phyloP scores from a whole-genome alignment of 2,329 filamentous ascomycete genomes.

The Fusarium scirpi region DNA sequence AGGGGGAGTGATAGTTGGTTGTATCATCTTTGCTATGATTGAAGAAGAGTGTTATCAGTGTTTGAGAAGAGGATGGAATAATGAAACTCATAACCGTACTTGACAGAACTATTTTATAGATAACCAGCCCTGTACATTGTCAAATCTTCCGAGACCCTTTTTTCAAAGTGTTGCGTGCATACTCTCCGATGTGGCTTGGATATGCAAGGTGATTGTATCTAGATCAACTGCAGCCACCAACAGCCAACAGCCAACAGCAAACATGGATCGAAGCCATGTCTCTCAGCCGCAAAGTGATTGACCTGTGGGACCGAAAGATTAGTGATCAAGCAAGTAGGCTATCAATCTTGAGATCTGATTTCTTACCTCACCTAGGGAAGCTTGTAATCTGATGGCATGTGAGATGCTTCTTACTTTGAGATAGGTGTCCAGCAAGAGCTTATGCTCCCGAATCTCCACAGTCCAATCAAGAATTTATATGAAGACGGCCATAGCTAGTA shows the following conservation, averaged over 20 bases:
- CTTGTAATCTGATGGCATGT: background rate
- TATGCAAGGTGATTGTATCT: background rate
- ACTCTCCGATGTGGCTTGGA: background rate
- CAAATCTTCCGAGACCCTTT: background rate
- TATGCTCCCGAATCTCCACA: background rate
- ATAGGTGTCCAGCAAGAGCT: background rate
- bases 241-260: background rate
- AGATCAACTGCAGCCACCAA: background rate
- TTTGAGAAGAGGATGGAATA: background rate
- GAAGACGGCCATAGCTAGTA: background rate
- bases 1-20: background rate
- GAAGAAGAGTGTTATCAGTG: background rate
- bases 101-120: background rate
- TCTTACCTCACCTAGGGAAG: background rate
- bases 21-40: background rate
- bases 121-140: background rate
- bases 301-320: background rate
- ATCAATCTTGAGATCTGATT: background rate
- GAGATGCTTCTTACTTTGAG: background rate
- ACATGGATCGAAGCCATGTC: background rate
- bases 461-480: background rate
- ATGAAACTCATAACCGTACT: background rate
- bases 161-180: background rate
- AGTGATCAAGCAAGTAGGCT: background rate
- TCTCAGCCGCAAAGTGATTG: background rate